Evolutionary conservation across 2,329 filamentous ascomycete genomes (phyloP), one percentile per base, ranked within the genome.

Genomic region (Tympanopsis confertula): DNA sequence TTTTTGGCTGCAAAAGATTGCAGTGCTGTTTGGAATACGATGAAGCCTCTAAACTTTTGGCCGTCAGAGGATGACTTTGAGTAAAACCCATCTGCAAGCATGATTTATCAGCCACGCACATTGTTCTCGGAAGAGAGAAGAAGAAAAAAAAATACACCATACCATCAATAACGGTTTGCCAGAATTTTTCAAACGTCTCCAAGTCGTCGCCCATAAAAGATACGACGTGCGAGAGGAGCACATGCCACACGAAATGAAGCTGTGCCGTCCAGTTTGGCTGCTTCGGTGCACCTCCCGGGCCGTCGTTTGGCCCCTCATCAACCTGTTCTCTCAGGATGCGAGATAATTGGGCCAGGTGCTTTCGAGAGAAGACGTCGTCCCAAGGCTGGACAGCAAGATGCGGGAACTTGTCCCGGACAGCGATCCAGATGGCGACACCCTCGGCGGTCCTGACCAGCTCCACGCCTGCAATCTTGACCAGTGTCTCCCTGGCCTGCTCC

Each of bases 31-130:
- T 82, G 78, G 50, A 95, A 86, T 2, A 96, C 72, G 50, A 88
- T 77, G 59, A 96, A 89, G 0, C 91, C 91, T 57, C 86, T 87
- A 50, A 86, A 86, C 58, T 95, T 96, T 39, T 93, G 82, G 47
- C 88, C 86, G 32, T 88, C 78, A 1, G 87, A 93, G 5, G 88
- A 82, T 10, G 73, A 77, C 40, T 81, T 75, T 4, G 85, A 81
- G 54, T 96, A 95, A 3, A 95, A 69, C 5, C 83, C 82, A 53
- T 89, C 84, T 89, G 44, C 1, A 35, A 2, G 39, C 20, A 24
- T 38, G 22, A 32, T 5, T 19, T 37, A 30, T 17, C 37, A 10
- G 24, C 29, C 51, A 38, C 51, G 47, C 22, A 20, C 14, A 3
- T 5, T 2, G 18, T 5, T 15, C 38, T 28, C 19, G 18, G 10